Base-by-base conservation (phyloP, 1,284 basidiomycete genomes). In the Cryptococcus sp. region DNA sequence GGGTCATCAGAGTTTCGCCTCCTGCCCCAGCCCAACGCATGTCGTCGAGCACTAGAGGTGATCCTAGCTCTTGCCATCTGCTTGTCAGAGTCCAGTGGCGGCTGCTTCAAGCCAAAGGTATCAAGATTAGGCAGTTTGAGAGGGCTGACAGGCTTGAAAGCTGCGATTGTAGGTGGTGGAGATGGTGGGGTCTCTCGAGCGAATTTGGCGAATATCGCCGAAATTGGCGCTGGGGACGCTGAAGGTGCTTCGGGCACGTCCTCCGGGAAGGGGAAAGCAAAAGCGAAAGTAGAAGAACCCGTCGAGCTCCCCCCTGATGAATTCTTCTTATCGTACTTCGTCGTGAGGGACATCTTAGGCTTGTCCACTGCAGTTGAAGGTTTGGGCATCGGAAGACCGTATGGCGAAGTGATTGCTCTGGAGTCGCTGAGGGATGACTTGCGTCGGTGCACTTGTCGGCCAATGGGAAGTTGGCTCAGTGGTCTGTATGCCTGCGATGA, bases 1-100 rank as follows among this genome's bases (percentile, higher is more conserved):
- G 66, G 68, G 10, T 65, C 70, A 49, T 73, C 70, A 17, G 67
- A 67, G 43, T 59, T 64, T 34, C 72, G 56, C 43, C 68, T 63
- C 39, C 71, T 66, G 15, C 65, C 64, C 74, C 74, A 76, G 13
- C 73, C 73, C 3, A 76, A 54, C 20, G 69, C 70, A 39, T 68
- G 57, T 40, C 74, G 58, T 15, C 73, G 56, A 6, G 61, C 69
- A 11, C 50, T 55, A 5, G 64, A 67, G 22, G 61, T 63, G 13
- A 73, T 70, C 25, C 66, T 37, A 7, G 55, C 38, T 41, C 71
- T 50, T 15, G 34, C 26, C 10, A 20, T 20, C 41, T 49, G n/a
- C 20, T 58, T 39, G 29, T 34, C 51, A 20, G 54, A 39, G n/a
- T 34, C 20, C 23, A 46, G 54, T n/a, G 58, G 46, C 23, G 51